Evolutionary conservation across 23 red algal species (phyloP).

Genomic region (Gracilaria gracilis): DNA sequence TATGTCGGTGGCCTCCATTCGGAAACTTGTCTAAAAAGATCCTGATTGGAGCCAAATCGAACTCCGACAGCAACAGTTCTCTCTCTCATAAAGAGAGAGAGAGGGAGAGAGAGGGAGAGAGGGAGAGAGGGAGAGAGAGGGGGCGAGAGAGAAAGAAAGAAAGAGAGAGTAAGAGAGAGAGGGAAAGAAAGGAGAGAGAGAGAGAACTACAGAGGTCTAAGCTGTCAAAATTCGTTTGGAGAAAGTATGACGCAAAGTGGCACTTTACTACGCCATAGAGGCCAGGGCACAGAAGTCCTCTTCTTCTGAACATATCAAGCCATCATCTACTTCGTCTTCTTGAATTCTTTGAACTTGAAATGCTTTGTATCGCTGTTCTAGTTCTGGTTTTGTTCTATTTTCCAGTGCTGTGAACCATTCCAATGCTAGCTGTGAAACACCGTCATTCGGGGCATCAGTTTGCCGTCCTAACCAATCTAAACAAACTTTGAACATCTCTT

Average conservation of each 20-base stretch:
- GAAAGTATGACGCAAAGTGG: neutral
- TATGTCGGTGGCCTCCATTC: no score
- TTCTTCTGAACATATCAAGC: conserved; percentile 9
- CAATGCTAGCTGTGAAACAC: conserved; percentile 3
- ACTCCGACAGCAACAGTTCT: no score
- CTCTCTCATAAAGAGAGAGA: no score
- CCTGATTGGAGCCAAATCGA: no score
- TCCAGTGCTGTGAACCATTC: conserved; percentile 4
- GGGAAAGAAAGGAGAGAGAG: no score
- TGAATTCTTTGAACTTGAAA: conserved; percentile 19
- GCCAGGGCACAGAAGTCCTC: conserved; percentile 13
- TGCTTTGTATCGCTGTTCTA: neutral
- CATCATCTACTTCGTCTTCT: neutral
- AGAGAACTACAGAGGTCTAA: no score
- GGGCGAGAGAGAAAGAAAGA: no score
- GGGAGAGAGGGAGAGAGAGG: no score
- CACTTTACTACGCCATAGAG: neutral
- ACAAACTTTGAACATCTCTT: conserved; percentile 25
- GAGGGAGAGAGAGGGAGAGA: no score
- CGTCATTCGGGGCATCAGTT: conserved; percentile 20
- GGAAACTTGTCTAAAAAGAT: no score
- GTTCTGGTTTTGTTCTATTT: neutral
- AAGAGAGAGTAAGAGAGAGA: no score
- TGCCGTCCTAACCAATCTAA: conserved; percentile 19
- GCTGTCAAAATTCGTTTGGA: neutral